phyloP scores from a whole-genome alignment of 139 green algal species.

The Chlamydomonas asymmetrica region DNA sequence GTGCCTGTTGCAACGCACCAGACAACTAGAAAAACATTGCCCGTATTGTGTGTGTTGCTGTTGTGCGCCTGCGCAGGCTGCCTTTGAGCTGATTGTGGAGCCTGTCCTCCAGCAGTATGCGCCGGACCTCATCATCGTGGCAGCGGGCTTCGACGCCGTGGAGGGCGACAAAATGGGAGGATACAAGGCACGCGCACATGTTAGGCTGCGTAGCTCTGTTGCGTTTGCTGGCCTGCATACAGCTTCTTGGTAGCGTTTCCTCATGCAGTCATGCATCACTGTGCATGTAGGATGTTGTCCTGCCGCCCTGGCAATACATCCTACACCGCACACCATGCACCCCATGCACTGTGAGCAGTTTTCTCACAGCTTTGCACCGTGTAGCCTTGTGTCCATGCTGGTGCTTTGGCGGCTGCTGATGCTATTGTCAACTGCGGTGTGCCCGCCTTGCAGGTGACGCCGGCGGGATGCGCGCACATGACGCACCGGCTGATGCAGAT shows the following conservation, averaged over 20 bases:
- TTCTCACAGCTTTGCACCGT: too few relatives aligned
- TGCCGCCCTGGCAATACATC: too few relatives aligned
- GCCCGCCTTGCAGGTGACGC: constrained; percentile 28
- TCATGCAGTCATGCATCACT: too few relatives aligned
- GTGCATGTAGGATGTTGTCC: too few relatives aligned
- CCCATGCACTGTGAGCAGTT: too few relatives aligned
- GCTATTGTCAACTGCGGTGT: not conserved
- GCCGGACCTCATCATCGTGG: constrained; percentile 68
- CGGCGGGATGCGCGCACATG: constrained; percentile 64
- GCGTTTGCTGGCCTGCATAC: too few relatives aligned
- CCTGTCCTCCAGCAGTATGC: constrained; percentile 65
- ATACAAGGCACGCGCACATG: constrained; percentile 57
- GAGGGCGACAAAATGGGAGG: constrained; percentile 57
- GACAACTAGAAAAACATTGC: not conserved
- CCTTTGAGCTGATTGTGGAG: constrained; percentile 71
- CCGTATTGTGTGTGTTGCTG: not conserved
- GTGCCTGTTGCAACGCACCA: not conserved
- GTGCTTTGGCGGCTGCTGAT: not conserved
- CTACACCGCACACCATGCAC: too few relatives aligned
- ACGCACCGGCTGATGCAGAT: constrained; percentile 45
- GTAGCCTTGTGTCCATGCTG: too few relatives aligned
- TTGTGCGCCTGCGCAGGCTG: constrained; percentile 35
- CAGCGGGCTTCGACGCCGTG: constrained; percentile 73
- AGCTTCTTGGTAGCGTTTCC: too few relatives aligned
- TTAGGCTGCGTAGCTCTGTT: too few relatives aligned